Conservation (phyloP, 2,329 filamentous ascomycete species). For the Arthroderma sp. region DNA sequence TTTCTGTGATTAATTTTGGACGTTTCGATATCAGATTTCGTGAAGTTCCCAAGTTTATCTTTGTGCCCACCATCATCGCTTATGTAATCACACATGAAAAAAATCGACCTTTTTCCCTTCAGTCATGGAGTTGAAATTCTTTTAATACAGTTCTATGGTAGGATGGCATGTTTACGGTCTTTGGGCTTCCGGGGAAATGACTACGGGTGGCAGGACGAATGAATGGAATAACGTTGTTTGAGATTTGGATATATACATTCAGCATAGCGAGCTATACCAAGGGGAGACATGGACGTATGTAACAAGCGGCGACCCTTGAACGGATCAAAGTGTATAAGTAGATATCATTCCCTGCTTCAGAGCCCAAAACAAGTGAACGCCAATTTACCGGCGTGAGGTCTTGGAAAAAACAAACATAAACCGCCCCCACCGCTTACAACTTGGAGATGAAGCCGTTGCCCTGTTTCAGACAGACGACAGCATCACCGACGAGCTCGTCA, state of each 20-base stretch:
- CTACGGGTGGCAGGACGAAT: neutral
- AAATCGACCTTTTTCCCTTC: neutral
- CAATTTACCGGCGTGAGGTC: neutral
- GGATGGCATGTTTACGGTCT: neutral
- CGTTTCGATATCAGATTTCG: neutral
- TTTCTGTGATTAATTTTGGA: neutral
- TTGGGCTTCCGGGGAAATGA: too few relatives aligned
- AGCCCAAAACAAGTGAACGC: neutral
- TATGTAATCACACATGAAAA: neutral
- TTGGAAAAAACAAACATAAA: neutral
- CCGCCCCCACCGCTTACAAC: conserved; percentile 41
- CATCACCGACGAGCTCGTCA: conserved; percentile 83
- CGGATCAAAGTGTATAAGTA: neutral
- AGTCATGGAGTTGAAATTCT: too few relatives aligned
- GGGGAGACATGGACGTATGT: neutral
- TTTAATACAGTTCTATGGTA: neutral
- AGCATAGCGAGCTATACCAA: neutral
- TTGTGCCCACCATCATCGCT: neutral
- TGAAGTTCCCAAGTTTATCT: conserved; percentile 2
- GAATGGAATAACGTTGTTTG: neutral
- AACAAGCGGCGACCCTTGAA: neutral
- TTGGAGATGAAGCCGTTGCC: conserved; percentile 58
- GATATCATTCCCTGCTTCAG: neutral
- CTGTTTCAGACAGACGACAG: conserved; percentile 56
- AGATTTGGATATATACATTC: neutral